Conservation (phyloP, 805 yeast genomes). For the Metschnikowia orientalis region DNA sequence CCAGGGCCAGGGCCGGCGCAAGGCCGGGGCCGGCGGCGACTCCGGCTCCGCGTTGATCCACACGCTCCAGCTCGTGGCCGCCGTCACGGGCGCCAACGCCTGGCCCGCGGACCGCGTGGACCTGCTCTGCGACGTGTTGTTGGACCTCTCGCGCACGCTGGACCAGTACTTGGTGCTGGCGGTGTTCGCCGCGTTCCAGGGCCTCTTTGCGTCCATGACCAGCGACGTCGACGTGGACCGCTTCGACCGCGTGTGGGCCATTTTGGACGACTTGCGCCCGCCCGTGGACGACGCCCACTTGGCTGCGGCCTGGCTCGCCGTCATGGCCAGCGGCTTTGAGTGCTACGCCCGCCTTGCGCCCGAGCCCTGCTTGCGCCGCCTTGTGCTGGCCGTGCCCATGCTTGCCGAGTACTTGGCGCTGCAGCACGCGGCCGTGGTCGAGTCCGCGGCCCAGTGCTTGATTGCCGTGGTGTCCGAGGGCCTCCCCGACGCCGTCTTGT, state of each 20-base stretch:
- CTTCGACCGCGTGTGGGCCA: constrained; percentile 58
- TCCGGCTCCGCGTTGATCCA: constrained; percentile 62
- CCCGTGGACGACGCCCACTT: constrained; percentile 76
- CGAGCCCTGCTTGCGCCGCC: constrained; percentile 45
- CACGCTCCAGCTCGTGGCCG: constrained; percentile 66
- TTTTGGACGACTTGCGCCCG: constrained; percentile 77
- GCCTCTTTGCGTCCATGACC: constrained; percentile 64
- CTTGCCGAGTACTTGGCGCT: constrained; percentile 66
- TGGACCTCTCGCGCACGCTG: constrained; percentile 72
- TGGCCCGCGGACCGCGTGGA: constrained; percentile 78
- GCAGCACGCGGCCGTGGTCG: constrained; percentile 57
- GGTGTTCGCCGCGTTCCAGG: constrained; percentile 80
- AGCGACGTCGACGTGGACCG: constrained; percentile 58
- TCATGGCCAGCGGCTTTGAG: constrained; percentile 74
- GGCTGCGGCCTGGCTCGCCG: constrained; percentile 94
- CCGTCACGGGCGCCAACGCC: constrained; percentile 67
- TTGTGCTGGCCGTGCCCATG: constrained; percentile 46
- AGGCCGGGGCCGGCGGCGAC: constrained; percentile 43
- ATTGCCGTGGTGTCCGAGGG: constrained; percentile 71
- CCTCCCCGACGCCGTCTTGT: constrained; percentile 55
- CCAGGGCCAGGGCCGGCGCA: constrained; percentile 32
- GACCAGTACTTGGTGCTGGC: constrained; percentile 83
- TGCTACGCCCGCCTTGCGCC: constrained; percentile 34
- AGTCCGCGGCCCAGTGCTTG: constrained; percentile 81
- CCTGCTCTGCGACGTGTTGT: constrained; percentile 66